Conservation (phyloP, 2,329 filamentous ascomycete species). For the Penicillium glabrum region DNA sequence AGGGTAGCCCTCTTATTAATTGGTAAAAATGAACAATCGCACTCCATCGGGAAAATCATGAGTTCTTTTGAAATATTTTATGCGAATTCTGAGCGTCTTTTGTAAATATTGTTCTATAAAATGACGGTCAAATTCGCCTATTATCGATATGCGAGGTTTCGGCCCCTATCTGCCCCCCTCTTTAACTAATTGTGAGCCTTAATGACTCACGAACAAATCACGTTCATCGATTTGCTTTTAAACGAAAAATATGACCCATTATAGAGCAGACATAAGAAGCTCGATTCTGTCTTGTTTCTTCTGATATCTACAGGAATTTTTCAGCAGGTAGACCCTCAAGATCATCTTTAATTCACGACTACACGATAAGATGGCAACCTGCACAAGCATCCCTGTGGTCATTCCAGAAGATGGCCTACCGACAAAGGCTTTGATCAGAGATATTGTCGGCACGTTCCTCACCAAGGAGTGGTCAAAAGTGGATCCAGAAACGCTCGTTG, state of each 20-base stretch:
- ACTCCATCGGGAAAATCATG: no score
- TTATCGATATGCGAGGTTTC: background rate
- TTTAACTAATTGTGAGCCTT: background rate
- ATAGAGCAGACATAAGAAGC: background rate
- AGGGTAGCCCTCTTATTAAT: no score
- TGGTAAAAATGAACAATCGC: no score
- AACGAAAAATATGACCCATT: no score
- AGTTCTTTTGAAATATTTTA: no score
- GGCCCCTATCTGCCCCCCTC: background rate
- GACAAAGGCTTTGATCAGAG: conserved; percentile 8
- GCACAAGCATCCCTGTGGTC: conserved; percentile 6
- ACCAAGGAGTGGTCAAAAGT: conserved; percentile 16
- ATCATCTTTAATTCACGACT: background rate
- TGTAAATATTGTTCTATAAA: no score
- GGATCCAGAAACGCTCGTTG: conserved; percentile 13
- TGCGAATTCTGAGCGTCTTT: no score
- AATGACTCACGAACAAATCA: background rate
- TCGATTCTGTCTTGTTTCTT: background rate
- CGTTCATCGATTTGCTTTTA: no score
- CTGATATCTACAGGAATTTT: background rate
- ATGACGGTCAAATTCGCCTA: no score
- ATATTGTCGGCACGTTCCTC: conserved; percentile 17
- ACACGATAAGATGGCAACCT: conserved; percentile 9
- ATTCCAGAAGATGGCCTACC: conserved; percentile 11
- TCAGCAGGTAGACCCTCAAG: background rate